Base-by-base conservation (phyloP, 108 stramenopile genomes). In the Cafeteria roenbergensis region DNA sequence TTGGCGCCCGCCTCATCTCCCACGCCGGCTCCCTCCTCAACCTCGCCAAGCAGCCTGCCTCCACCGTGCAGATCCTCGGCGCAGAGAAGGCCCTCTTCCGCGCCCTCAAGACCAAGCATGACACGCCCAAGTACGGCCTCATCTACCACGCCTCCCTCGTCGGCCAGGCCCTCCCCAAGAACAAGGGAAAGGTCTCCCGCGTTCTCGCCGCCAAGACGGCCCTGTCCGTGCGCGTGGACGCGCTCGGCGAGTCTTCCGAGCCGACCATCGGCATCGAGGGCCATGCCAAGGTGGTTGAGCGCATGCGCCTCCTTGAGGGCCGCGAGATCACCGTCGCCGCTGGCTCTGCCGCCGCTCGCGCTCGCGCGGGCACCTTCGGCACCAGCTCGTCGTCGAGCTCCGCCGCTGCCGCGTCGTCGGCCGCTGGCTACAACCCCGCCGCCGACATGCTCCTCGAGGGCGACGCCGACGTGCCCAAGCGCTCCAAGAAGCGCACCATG, bases 41-140 rank as follows among this genome's bases (percentile, higher is more conserved):
- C 70, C 81, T 99, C 29, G 98, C 98, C 70, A 99, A 99, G 75
- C 88, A 92, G 55, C 99, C 99, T 30, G 96, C 95, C 24, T 92
- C 90, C n/a, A 97, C 96, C 2, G 90, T 99, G 24, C 99, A 97
- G 76, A 99, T 99, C 69, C 81, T 99, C 28, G 99, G 99, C 29
- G 99, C 99, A 0, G 99, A 99, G 71, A 99, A 99, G 85, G 99
- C 95, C 1, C 87, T 99, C 50, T 99, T 99, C 87, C 90, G 99
- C n/a, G 99, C 99, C 33, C 88, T 99, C 57, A 99, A 99, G 80
- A 97, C 99, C 29, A 99, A 97, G 82, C 93, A 94, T 63, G 95
- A 99, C 81, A 99, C 99, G 26, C 99, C 99, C 52, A 99, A 99
- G 82, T 99, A 99, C 76, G 99, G 99, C 35, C 84, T 99, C 51